A percentile compares a stretch with the other conserved stretches of the same genome.
These are phyloP conservation scores for Monosporascus sp. DNA, from an alignment of 2,329 filamentous ascomycete genomes.

Conservation along the genomic window DNA sequence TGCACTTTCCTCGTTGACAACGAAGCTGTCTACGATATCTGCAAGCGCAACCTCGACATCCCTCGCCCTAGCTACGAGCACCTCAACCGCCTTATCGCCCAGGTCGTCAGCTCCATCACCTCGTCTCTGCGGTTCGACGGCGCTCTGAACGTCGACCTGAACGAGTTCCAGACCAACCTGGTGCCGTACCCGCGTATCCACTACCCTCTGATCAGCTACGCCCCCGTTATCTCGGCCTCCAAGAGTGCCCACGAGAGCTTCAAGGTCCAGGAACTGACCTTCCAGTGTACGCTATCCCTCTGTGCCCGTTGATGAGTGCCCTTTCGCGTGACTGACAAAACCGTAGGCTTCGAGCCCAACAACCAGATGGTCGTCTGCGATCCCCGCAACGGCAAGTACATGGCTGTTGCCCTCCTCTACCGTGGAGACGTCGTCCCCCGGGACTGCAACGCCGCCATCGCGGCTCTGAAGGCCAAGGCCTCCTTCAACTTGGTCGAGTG, in stretches of 20 bases:
- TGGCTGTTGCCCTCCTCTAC: slow-evolving; percentile 69
- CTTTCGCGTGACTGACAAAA: slow-evolving; percentile 7
- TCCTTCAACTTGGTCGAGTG: slow-evolving; percentile 72
- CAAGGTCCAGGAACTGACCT: slow-evolving; percentile 73
- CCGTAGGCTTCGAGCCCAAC: slow-evolving; percentile 68
- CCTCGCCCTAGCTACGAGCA: slow-evolving; percentile 66
- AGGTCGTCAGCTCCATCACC: slow-evolving; percentile 71
- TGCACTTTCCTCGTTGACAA: slow-evolving; percentile 75
- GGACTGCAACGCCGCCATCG: slow-evolving; percentile 64
- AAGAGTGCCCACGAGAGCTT: slow-evolving; percentile 85
- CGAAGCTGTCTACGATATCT: slow-evolving; percentile 72
- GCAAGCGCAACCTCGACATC: slow-evolving; percentile 66
- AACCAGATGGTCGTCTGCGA: slow-evolving; percentile 77
- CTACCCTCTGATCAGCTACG: slow-evolving; percentile 70
- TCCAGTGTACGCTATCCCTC: slow-evolving; percentile 55
- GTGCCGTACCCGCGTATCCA: slow-evolving; percentile 71
- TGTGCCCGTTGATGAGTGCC: not conserved
- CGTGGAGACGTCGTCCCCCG: slow-evolving; percentile 67
- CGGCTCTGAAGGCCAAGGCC: slow-evolving; percentile 63
- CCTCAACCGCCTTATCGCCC: slow-evolving; percentile 67
- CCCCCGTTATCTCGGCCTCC: slow-evolving; percentile 64
- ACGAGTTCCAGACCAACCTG: slow-evolving; percentile 75
- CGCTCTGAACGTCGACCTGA: slow-evolving; percentile 68
- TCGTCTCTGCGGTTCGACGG: slow-evolving; percentile 69
- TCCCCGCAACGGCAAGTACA: slow-evolving; percentile 71